These are phyloP conservation scores for Cercospora zeina DNA, from an alignment of 2,329 filamentous ascomycete genomes.

Conservation along the genomic window DNA sequence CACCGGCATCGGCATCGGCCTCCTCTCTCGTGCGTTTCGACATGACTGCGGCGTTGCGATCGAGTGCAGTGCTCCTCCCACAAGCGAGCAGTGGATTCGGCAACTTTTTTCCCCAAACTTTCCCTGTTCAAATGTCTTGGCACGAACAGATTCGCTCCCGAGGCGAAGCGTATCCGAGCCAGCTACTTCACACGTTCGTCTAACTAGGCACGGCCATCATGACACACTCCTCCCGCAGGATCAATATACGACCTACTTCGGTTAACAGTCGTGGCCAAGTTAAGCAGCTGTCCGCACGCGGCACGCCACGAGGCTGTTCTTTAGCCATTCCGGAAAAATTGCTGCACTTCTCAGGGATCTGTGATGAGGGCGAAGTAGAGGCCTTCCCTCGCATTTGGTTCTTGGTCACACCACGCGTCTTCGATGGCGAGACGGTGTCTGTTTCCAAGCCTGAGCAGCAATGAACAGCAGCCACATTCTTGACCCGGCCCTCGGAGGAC, in stretches of 20 bases:
- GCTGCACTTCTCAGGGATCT: not conserved
- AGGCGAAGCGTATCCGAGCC: constrained; percentile 8
- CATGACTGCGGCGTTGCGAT: constrained; percentile 23
- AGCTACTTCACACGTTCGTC: constrained; percentile 8
- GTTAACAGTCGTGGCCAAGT: not conserved
- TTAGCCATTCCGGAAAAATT: constrained; percentile 10
- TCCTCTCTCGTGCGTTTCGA: constrained; percentile 37
- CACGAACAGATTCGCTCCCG: constrained; percentile 9
- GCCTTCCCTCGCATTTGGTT: not conserved
- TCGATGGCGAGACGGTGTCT: not conserved
- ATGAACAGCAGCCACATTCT: constrained; percentile 9
- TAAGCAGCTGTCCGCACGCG: not conserved
- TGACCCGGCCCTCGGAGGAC: constrained; percentile 11
- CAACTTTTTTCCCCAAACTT: constrained; percentile 17
- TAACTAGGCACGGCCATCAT: constrained; percentile 6
- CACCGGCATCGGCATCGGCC: constrained; percentile 26
- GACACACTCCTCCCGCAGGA: constrained; percentile 6
- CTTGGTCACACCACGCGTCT: not conserved
- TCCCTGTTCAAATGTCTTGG: not conserved
- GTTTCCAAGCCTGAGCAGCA: not conserved
- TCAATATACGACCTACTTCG: constrained; percentile 5
- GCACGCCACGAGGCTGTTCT: not conserved
- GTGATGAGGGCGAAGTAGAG: not conserved
- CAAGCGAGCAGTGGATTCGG: constrained; percentile 6
- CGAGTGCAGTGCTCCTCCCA: not conserved